These are phyloP conservation scores for Candida corydali DNA, from an alignment of 805 yeast species.

Conservation along the genomic window DNA sequence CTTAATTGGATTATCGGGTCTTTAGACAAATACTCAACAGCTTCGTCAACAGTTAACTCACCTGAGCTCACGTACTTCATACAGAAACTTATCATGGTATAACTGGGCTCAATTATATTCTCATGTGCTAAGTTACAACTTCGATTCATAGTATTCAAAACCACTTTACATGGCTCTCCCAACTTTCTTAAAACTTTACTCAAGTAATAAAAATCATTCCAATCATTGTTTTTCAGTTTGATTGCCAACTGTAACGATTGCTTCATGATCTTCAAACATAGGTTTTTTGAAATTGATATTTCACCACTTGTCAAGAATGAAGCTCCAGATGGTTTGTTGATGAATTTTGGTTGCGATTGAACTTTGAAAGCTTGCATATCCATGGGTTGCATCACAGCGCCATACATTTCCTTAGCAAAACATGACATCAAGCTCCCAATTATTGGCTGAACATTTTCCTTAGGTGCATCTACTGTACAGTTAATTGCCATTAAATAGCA, in stretches of 20 bases:
- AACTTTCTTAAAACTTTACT: constrained; percentile 59
- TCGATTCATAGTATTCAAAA: constrained; percentile 39
- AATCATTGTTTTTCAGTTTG: constrained; percentile 42
- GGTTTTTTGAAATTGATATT: constrained; percentile 16
- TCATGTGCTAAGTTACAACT: constrained; percentile 52
- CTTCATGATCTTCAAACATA: constrained; percentile 37
- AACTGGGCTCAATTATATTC: constrained; percentile 74
- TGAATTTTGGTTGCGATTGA: constrained; percentile 30
- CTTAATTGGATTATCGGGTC: constrained; percentile 26
- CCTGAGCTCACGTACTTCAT: constrained; percentile 51
- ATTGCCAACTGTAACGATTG: constrained; percentile 47
- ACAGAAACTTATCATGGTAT: constrained; percentile 51
- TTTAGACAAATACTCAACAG: constrained; percentile 32
- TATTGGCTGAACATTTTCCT: constrained; percentile 26
- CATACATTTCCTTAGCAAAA: constrained; percentile 57
- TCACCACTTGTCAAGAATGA: constrained; percentile 20
- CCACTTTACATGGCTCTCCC: constrained; percentile 21
- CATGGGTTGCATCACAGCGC: constrained; percentile 63
- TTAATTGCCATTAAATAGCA: constrained; percentile 74
- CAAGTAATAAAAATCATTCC: constrained; percentile 58
- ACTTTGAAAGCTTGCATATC: constrained; percentile 53
- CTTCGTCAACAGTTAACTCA: constrained; percentile 31
- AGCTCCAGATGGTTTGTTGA: constrained; percentile 18
- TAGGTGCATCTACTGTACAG: constrained; percentile 17
- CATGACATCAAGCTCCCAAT: constrained; percentile 46